Conservation (phyloP, 1,284 basidiomycete species). For the Tilletia caries region DNA sequence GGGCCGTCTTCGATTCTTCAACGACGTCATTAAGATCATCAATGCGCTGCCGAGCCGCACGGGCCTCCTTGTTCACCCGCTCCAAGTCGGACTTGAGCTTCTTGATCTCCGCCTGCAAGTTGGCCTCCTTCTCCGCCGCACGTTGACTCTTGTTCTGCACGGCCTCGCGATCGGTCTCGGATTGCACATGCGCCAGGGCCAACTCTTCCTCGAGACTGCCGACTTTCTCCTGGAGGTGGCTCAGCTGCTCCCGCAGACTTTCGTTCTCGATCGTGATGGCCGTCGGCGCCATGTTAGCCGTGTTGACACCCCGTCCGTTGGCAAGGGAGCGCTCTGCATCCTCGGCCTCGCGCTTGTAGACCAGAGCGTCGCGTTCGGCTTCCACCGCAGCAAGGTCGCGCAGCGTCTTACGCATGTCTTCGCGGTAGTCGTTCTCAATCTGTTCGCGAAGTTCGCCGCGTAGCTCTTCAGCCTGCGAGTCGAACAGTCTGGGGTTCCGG, state of each 20-base stretch:
- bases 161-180: conserved; percentile 69
- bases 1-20: conserved; percentile 76
- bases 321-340: conserved; percentile 21
- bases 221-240: conserved; percentile 76
- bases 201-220: conserved; percentile 75
- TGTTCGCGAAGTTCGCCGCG: conserved; percentile 52
- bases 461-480: conserved; percentile 30
- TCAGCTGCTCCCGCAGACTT: conserved; percentile 77
- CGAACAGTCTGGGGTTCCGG: conserved; percentile 34
- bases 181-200: conserved; percentile 69
- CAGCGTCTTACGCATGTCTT: conserved; percentile 76
- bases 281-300: conserved; percentile 21
- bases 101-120: conserved; percentile 37
- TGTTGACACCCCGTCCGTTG: conserved; percentile 14
- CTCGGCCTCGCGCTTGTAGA: conserved; percentile 66
- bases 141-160: conserved; percentile 62
- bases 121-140: conserved; percentile 66
- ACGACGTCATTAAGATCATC: conserved; percentile 76
- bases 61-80: conserved; percentile 64
- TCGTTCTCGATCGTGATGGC: conserved; percentile 85
- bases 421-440: conserved; percentile 37
- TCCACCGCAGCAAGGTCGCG: conserved; percentile 64
- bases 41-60: conserved; percentile 5
- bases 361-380: conserved; percentile 66
- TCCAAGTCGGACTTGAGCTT: conserved; percentile 63